phyloP scores from a whole-genome alignment of 257 asterid species.

The Solanum stenotomum region DNA sequence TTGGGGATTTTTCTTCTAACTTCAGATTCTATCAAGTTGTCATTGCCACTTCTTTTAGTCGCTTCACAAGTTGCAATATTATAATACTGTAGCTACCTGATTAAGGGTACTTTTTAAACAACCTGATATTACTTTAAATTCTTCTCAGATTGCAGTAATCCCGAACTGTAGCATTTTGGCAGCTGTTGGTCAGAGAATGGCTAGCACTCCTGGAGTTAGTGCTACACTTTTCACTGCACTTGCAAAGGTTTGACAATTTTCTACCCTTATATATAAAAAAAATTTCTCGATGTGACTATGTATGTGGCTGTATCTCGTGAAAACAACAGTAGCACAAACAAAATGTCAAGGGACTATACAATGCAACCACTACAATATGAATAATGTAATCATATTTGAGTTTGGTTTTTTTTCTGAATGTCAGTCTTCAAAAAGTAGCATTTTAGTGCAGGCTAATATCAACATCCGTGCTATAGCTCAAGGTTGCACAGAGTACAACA shows the following conservation, averaged over 20 bases:
- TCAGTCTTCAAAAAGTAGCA: conserved; percentile 4
- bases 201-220: conserved; percentile 99
- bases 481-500: conserved; percentile 94
- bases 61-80: background rate
- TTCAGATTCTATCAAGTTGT: background rate
- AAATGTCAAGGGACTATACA: background rate
- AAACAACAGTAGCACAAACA: background rate
- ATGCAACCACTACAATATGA: background rate
- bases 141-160: conserved; percentile 72
- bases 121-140: background rate
- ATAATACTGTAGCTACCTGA: background rate
- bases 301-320: background rate
- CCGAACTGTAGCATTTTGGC: conserved; percentile 98
- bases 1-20: background rate
- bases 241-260: conserved; percentile 63
- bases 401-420: background rate
- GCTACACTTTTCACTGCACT: conserved; percentile 95
- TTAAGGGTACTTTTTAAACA: background rate
- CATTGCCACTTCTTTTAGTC: background rate
- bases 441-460: conserved; percentile 75
- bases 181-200: conserved; percentile 98
- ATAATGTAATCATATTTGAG: background rate
- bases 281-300: background rate
- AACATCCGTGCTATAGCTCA: conserved; percentile 98
- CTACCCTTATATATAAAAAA: background rate